A percentile compares a stretch with the other conserved stretches of the same genome.
Evolutionary conservation across 2,329 filamentous ascomycete genomes (phyloP).

Genomic region (Stachybotrys chlorohalonatus): DNA sequence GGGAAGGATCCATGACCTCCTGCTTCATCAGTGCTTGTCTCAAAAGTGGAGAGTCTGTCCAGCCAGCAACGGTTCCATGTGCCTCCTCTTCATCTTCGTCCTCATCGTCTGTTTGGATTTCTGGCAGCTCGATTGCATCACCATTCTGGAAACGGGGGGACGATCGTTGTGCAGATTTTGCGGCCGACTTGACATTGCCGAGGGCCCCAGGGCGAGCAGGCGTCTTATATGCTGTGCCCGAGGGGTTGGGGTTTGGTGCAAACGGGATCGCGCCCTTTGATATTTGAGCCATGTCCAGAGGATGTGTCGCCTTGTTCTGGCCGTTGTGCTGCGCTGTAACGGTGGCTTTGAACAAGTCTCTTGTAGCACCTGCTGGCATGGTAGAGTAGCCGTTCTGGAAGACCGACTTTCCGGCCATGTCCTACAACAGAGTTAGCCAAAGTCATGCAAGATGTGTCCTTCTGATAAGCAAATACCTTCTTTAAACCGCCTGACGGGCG

Average conservation of each 20-base stretch:
- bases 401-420: constrained; percentile 49
- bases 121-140: constrained; percentile 83
- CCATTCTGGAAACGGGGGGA: constrained; percentile 84
- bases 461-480: constrained; percentile 45
- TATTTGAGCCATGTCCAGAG: constrained; percentile 77
- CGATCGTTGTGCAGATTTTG: constrained; percentile 54
- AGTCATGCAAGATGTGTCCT: not conserved
- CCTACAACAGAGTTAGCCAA: constrained; percentile 29
- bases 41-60: constrained; percentile 84
- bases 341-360: constrained; percentile 56
- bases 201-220: constrained; percentile 47
- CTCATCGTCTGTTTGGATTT: constrained; percentile 92
- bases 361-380: constrained; percentile 42
- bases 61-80: constrained; percentile 54
- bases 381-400: constrained; percentile 54
- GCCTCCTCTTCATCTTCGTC: constrained; percentile 68
- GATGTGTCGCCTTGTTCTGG: constrained; percentile 55
- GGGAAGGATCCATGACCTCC: constrained; percentile 74
- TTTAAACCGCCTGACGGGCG: constrained; percentile 63
- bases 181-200: constrained; percentile 40
- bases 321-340: constrained; percentile 59
- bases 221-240: constrained; percentile 55
- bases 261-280: constrained; percentile 87
- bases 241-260: constrained; percentile 56
- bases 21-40: constrained; percentile 68